These are phyloP conservation scores for Cutaneotrichosporon sp. DNA, from an alignment of 1,284 basidiomycete genomes.

Conservation along the genomic window DNA sequence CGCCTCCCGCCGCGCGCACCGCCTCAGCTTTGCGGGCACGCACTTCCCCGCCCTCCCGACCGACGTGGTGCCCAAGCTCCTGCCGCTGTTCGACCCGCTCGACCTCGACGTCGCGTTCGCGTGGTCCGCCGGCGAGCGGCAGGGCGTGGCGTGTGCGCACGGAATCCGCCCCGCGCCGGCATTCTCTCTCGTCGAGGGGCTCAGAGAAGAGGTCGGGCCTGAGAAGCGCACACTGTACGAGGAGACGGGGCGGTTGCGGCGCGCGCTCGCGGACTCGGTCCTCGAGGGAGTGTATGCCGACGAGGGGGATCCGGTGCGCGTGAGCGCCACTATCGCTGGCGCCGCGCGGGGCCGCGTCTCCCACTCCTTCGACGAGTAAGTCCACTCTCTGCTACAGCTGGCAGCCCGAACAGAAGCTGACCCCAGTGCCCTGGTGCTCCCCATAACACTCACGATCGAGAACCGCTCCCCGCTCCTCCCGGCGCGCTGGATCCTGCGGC, in stretches of 20 bases:
- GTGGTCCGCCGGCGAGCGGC: conserved; percentile 63
- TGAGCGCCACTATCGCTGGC: conserved; percentile 24
- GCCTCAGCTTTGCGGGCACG: conserved; percentile 48
- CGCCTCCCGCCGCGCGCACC: conserved; percentile 24
- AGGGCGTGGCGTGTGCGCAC: conserved; percentile 64
- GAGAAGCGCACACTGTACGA: conserved; percentile 79
- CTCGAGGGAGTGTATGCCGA: conserved; percentile 71
- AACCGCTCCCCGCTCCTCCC: conserved; percentile 57
- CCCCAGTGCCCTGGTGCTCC: conserved; percentile 61
- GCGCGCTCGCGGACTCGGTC: conserved; percentile 66
- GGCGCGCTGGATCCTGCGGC: conserved; percentile 35
- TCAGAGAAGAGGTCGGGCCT: conserved; percentile 64
- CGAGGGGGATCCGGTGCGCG: conserved; percentile 69
- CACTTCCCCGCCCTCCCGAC: conserved; percentile 67
- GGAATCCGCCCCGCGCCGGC: conserved; percentile 67
- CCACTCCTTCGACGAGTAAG: background rate
- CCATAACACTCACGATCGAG: conserved; percentile 63
- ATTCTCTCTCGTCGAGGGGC: conserved; percentile 60
- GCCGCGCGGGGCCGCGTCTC: conserved; percentile 14
- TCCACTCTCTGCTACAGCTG: background rate
- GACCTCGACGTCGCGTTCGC: conserved; percentile 71
- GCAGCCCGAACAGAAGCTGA: conserved; percentile 1
- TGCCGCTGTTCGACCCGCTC: conserved; percentile 74
- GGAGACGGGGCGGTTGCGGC: conserved; percentile 74
- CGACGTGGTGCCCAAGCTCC: conserved; percentile 61